Conservation (phyloP, 768 basidiomycete species). For the Termitomyces sp. region DNA sequence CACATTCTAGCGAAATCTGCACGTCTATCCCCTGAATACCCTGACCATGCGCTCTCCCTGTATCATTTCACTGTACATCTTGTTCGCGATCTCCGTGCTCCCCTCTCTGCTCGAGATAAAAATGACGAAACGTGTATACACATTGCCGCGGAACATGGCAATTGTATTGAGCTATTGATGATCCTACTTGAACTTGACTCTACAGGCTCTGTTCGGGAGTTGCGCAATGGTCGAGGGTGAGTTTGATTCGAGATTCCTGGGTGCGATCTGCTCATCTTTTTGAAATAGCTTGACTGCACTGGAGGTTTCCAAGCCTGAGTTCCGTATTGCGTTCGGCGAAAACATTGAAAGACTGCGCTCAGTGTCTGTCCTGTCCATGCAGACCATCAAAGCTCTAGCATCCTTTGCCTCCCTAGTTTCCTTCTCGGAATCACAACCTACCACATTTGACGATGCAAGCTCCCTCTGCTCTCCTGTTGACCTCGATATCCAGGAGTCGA, state of each 20-base stretch:
- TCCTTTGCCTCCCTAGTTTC: slow-evolving; percentile 52
- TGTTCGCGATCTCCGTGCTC: slow-evolving; percentile 65
- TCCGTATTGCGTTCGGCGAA: slow-evolving; percentile 58
- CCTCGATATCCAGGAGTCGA: slow-evolving; percentile 41
- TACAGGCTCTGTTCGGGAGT: slow-evolving; percentile 48
- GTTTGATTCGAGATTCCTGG: slow-evolving; percentile 22
- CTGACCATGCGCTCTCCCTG: slow-evolving; percentile 36
- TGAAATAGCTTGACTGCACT: slow-evolving; percentile 57
- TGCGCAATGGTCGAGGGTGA: slow-evolving; percentile 72
- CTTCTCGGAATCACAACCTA: slow-evolving; percentile 32
- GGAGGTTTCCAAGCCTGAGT: slow-evolving; percentile 67
- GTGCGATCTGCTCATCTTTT: slow-evolving; percentile 12
- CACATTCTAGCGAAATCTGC: slow-evolving; percentile 57
- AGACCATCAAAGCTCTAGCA: slow-evolving; percentile 47
- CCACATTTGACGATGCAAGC: slow-evolving; percentile 25
- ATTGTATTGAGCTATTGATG: slow-evolving; percentile 57
- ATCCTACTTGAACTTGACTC: slow-evolving; percentile 66
- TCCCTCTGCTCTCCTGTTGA: slow-evolving; percentile 36
- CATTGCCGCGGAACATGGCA: slow-evolving; percentile 73
- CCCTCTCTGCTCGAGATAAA: slow-evolving; percentile 61
- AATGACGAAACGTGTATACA: slow-evolving; percentile 78
- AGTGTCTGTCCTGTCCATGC: slow-evolving; percentile 51
- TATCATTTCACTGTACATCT: slow-evolving; percentile 66
- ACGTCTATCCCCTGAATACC: slow-evolving; percentile 28
- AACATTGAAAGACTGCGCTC: slow-evolving; percentile 45